Evolutionary conservation across 2,329 filamentous ascomycete species (phyloP).

Genomic region (Acrocalymma vagum): DNA sequence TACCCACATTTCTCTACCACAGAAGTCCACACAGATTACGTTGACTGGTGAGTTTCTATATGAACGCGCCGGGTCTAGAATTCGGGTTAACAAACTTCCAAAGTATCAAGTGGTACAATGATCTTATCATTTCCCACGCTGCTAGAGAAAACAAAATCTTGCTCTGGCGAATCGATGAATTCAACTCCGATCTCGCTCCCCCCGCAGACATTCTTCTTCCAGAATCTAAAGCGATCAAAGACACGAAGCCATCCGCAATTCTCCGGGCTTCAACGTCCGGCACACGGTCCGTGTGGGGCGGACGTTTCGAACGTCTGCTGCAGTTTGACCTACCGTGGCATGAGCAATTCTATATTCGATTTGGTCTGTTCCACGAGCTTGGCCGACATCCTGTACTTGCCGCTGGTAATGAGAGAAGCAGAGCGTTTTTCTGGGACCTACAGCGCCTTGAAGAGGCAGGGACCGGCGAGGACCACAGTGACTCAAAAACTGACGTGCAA

Average conservation of each 20-base stretch:
- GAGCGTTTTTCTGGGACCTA: conserved; percentile 81
- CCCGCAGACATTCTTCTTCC: conserved; percentile 32
- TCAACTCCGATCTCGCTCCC: conserved; percentile 69
- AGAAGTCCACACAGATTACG: conserved; percentile 76
- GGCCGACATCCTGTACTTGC: conserved; percentile 73
- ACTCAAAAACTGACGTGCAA: neutral
- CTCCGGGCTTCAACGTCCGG: conserved; percentile 37
- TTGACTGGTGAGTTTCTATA: conserved; percentile 78
- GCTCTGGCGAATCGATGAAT: conserved; percentile 80
- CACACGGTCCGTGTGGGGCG: conserved; percentile 75
- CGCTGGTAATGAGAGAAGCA: conserved; percentile 74
- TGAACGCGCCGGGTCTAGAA: no score
- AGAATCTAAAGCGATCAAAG: conserved; percentile 62
- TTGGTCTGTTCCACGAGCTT: conserved; percentile 70
- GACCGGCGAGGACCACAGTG: conserved; percentile 11
- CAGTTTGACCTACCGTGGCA: conserved; percentile 73
- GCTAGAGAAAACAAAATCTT: conserved; percentile 76
- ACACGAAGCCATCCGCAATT: conserved; percentile 51
- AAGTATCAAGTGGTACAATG: conserved; percentile 77
- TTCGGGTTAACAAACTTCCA: conserved; percentile 4
- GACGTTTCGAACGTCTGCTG: conserved; percentile 68
- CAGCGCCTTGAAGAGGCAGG: conserved; percentile 63
- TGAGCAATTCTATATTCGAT: conserved; percentile 77
- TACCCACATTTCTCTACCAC: conserved; percentile 83
- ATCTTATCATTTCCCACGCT: conserved; percentile 77